A percentile compares a stretch with the other conserved stretches of the same genome.
Evolutionary conservation across 2,329 filamentous ascomycete genomes (phyloP).

Genomic region (Aspergillus awamori): DNA sequence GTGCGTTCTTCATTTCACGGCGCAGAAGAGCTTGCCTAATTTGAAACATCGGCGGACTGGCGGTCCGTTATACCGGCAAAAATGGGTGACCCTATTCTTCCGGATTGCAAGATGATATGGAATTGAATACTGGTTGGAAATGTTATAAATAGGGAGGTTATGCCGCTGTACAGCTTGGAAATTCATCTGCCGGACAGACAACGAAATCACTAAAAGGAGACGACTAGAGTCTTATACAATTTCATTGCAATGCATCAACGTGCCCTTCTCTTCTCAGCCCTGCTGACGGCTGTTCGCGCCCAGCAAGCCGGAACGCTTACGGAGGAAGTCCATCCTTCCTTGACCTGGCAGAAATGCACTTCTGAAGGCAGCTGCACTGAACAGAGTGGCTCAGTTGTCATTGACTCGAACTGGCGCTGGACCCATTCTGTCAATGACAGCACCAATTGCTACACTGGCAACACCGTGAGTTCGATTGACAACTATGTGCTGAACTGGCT

Average conservation of each 20-base stretch:
- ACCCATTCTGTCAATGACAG: constrained; percentile 51
- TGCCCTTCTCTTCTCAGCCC: constrained; percentile 33
- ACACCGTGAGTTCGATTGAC: constrained; percentile 33
- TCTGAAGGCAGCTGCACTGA: constrained; percentile 55
- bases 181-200: constrained; percentile 33
- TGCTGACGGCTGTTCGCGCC: constrained; percentile 29
- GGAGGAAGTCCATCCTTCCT: constrained; percentile 50
- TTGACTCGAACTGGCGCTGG: constrained; percentile 64
- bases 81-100: constrained; percentile 12
- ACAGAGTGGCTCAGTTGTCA: constrained; percentile 55
- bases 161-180: constrained; percentile 10
- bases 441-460: constrained; percentile 61
- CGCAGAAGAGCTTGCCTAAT: constrained; percentile 7
- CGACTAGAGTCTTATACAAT: background rate
- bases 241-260: constrained; percentile 33
- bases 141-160: constrained; percentile 26
- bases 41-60: constrained; percentile 23
- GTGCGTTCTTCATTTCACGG: constrained; percentile 10
- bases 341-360: constrained; percentile 59
- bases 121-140: background rate
- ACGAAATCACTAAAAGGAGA: constrained; percentile 10
- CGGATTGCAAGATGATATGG: background rate
- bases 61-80: constrained; percentile 21
- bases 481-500: background rate
- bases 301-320: constrained; percentile 38